Percentiles rank a stretch among this genome's conserved stretches.
These are phyloP conservation scores for Colletotrichum zoysiae DNA, from an alignment of 2,329 filamentous ascomycete species.

Conservation along the genomic window DNA sequence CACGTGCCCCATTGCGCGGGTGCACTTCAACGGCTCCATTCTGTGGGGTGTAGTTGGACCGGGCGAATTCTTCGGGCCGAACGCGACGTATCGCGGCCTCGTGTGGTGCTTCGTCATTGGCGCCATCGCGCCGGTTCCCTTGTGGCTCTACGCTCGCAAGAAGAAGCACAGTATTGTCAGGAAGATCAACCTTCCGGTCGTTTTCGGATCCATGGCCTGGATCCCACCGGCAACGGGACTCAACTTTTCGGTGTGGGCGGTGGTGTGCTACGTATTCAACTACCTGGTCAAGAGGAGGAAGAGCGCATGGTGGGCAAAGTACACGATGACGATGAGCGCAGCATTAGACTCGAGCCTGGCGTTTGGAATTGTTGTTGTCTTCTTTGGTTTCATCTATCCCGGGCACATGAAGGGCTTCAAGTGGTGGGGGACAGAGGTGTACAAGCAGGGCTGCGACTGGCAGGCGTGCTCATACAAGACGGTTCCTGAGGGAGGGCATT, in stretches of 20 bases:
- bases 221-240: slow-evolving; percentile 89
- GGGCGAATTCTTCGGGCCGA: slow-evolving; percentile 81
- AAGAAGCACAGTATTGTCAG: slow-evolving; percentile 73
- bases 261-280: slow-evolving; percentile 90
- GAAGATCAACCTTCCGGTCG: slow-evolving; percentile 84
- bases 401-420: slow-evolving; percentile 78
- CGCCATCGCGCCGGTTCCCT: slow-evolving; percentile 77
- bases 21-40: slow-evolving; percentile 92
- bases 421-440: slow-evolving; percentile 92
- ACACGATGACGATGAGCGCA: slow-evolving; percentile 89
- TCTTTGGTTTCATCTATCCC: slow-evolving; percentile 88
- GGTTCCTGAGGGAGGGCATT: slow-evolving; percentile 72
- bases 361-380: slow-evolving; percentile 85
- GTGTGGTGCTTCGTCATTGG: slow-evolving; percentile 88
- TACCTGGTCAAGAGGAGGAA: slow-evolving; percentile 77
- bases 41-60: slow-evolving; percentile 92
- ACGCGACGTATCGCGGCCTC: slow-evolving; percentile 79
- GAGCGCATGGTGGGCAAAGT: slow-evolving; percentile 88
- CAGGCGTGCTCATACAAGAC: slow-evolving; percentile 78
- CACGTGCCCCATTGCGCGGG: slow-evolving; percentile 86
- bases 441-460: slow-evolving; percentile 89
- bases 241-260: slow-evolving; percentile 88
- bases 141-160: slow-evolving; percentile 78
- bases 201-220: slow-evolving; percentile 87
- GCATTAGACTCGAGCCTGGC: slow-evolving; percentile 86